Base-by-base conservation (phyloP, 78 protist genomes). In the Speleostelium caveatum region DNA sequence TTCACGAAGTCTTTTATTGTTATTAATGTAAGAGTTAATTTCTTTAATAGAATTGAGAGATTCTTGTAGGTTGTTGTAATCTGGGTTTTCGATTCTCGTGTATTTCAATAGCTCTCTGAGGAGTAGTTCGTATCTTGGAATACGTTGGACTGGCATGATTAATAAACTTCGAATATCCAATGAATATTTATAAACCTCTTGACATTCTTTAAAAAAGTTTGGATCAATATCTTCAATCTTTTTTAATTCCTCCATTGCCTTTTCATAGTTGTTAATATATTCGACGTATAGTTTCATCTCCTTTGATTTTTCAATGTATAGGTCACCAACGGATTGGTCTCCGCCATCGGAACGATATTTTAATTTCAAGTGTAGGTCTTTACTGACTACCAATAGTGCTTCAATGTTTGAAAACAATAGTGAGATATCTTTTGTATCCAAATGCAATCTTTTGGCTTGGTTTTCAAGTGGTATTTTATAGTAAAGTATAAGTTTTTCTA, bases 71-170 rank as follows among this genome's bases (percentile, higher is more conserved):
- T 69, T 69, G 3, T 45, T 12, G 60, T 83, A 83, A 19, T 68
- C 75, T n/a, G 36, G 73, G 53, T 33, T 55, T 1, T 19, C 33
- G 22, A 32, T 26, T 24, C 38, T 59, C 5, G 88, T 79, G 17
- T 67, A 66, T 19, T 83, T 61, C n/a, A 83, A 8, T 32, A 83
- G 16, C 14, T 83, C 74, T 71, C 74, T 83, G 16, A 83, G 33
- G 2, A 83, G 26, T 45, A 83, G 22, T 45, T 83, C 91, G 45
- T 83, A 83, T 32, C 91, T 59, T 38, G 91, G 91, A 19, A 83
- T 59, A 35, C 91, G 36, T 69, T 83, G 91, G 21, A 83, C 91
- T 42, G 91, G 91, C 91, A 83, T 83, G 60, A 83, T 83, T 69
- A 83, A 42, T 14, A 69, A 69, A 56, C 71, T 53, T 60, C 67